Conservation (phyloP, 805 yeast species). For the Ogataea haglerorum region DNA sequence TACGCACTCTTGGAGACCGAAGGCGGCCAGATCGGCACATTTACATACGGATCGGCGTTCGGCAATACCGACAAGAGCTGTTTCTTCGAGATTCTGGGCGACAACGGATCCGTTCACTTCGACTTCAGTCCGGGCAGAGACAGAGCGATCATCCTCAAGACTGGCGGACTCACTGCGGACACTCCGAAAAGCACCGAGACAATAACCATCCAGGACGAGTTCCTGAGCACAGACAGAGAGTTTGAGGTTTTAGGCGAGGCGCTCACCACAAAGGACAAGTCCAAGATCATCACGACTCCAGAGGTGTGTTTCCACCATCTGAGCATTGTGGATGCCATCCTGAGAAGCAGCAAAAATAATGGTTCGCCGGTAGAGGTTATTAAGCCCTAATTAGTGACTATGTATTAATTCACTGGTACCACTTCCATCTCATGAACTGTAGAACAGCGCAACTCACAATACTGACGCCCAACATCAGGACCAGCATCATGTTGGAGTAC, state of each 20-base stretch:
- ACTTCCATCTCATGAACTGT: constrained; percentile 21
- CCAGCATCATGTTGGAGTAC: constrained; percentile 81
- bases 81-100: constrained; percentile 70
- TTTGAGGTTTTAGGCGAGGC: constrained; percentile 45
- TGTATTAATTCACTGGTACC: not conserved
- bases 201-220: constrained; percentile 42
- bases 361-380: constrained; percentile 36
- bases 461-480: constrained; percentile 70
- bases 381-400: constrained; percentile 15
- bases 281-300: constrained; percentile 45
- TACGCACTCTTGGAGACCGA: constrained; percentile 66
- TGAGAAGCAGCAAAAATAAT: constrained; percentile 59
- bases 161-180: constrained; percentile 58
- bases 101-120: constrained; percentile 67
- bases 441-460: constrained; percentile 48
- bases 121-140: constrained; percentile 56
- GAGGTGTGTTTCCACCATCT: constrained; percentile 86
- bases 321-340: constrained; percentile 83
- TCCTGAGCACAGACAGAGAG: constrained; percentile 41
- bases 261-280: constrained; percentile 23
- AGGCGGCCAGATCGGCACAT: constrained; percentile 68
- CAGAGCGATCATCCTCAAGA: constrained; percentile 36
- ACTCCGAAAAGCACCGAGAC: constrained; percentile 36
- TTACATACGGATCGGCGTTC: constrained; percentile 81
- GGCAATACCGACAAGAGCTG: constrained; percentile 76